These are phyloP conservation scores for Porphyrellus cyaneotinctus DNA, from an alignment of 768 basidiomycete species.

Conservation along the genomic window DNA sequence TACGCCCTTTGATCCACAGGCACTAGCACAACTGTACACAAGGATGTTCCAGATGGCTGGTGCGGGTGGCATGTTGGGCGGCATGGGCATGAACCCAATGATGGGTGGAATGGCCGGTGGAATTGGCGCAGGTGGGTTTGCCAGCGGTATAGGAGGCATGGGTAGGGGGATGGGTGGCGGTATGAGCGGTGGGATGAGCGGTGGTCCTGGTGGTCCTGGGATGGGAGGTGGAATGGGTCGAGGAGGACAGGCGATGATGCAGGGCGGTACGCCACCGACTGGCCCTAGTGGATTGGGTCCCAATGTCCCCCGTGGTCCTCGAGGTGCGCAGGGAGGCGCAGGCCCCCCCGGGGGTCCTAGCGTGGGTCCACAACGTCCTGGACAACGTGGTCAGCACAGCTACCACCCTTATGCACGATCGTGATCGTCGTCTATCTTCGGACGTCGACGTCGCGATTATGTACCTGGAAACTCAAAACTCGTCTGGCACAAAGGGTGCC, in stretches of 20 bases:
- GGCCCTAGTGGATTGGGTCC: slow-evolving; percentile 45
- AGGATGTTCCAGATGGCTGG: slow-evolving; percentile 90
- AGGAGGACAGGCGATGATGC: slow-evolving; percentile 38
- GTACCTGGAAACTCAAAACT: slow-evolving; percentile 13
- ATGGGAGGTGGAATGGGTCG: slow-evolving; percentile 40
- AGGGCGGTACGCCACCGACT: slow-evolving; percentile 32
- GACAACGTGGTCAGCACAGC: slow-evolving; percentile 70
- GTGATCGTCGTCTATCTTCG: slow-evolving; percentile 10
- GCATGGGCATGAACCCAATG: slow-evolving; percentile 40
- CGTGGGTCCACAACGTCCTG: slow-evolving; percentile 70
- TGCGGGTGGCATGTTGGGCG: slow-evolving; percentile 43
- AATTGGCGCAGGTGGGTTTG: slow-evolving; percentile 32
- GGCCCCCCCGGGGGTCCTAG: slow-evolving; percentile 46
- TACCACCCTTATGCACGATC: slow-evolving; percentile 83
- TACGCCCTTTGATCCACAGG: slow-evolving; percentile 85
- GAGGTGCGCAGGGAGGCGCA: slow-evolving; percentile 54
- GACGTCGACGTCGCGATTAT: neutral
- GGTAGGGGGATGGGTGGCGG: slow-evolving; percentile 44
- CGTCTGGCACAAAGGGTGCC: slow-evolving; percentile 3
- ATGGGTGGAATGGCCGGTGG: slow-evolving; percentile 34
- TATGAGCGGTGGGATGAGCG: slow-evolving; percentile 33
- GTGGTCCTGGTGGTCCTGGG: slow-evolving; percentile 37
- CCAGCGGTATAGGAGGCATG: slow-evolving; percentile 38
- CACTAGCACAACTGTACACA: slow-evolving; percentile 88
- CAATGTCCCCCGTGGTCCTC: slow-evolving; percentile 63